Evolutionary conservation across 495 filamentous ascomycete genomes (phyloP).

Genomic region (Trichoderma orchidacearum): DNA sequence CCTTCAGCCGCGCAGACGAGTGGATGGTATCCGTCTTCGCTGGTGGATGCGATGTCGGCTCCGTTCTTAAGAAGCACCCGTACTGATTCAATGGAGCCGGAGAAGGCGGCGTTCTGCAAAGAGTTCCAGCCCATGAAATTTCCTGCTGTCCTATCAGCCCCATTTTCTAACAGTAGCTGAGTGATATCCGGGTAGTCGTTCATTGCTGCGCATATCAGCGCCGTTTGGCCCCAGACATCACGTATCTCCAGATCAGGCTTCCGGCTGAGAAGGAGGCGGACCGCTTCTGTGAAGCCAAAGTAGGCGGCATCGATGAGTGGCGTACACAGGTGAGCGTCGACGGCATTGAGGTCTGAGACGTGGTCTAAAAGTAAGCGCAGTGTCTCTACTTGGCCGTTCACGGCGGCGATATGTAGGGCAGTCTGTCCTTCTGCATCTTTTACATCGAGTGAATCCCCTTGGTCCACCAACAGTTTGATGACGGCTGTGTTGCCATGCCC

Average conservation of each 20-base stretch:
- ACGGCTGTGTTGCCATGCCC: constrained; percentile 1
- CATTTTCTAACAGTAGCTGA: constrained; percentile 5
- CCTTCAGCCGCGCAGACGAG: not conserved
- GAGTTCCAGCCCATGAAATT: not conserved
- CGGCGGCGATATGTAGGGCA: not conserved
- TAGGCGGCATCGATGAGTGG: not conserved
- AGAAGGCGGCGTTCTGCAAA: constrained; percentile 3
- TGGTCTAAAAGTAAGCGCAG: not conserved
- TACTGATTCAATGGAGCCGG: constrained; percentile 1
- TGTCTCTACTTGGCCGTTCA: not conserved
- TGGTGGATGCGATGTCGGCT: not conserved
- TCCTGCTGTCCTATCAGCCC: not conserved
- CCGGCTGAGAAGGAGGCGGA: not conserved
- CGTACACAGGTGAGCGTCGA: not conserved
- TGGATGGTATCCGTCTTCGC: not conserved
- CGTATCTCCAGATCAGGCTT: not conserved
- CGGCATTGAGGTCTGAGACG: constrained; percentile 2
- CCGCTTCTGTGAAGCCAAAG: not conserved
- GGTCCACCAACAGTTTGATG: constrained; percentile 6
- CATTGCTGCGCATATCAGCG: not conserved
- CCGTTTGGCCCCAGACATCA: not conserved
- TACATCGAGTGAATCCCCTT: not conserved
- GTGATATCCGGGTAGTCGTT: not conserved
- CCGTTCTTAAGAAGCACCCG: constrained; percentile 4
- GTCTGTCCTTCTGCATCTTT: not conserved